These are phyloP conservation scores for Tricholoma terreum DNA, from an alignment of 768 basidiomycete species.

Conservation along the genomic window DNA sequence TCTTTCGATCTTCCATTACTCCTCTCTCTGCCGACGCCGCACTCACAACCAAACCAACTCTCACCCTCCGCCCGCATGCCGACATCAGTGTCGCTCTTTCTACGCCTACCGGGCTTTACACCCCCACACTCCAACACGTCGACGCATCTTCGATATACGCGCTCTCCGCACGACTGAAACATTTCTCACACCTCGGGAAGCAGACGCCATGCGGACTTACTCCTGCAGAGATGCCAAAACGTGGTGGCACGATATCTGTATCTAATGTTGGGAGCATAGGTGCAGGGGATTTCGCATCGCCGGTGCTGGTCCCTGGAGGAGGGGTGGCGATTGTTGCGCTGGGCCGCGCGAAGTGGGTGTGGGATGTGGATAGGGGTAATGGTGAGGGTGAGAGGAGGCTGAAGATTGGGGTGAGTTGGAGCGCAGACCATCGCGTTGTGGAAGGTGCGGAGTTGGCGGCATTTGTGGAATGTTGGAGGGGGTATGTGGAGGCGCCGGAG, in stretches of 20 bases:
- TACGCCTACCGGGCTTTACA: conserved; percentile 80
- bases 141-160: conserved; percentile 56
- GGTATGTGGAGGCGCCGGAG: conserved; percentile 72
- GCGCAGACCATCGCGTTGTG: conserved; percentile 82
- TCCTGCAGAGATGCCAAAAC: conserved; percentile 64
- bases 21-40: conserved; percentile 24
- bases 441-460: conserved; percentile 89
- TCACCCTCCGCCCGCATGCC: conserved; percentile 69
- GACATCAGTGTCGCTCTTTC: conserved; percentile 78
- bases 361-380: conserved; percentile 55
- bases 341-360: conserved; percentile 74
- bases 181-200: conserved; percentile 62
- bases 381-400: conserved; percentile 51
- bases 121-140: conserved; percentile 62
- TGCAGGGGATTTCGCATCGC: conserved; percentile 63
- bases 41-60: conserved; percentile 49
- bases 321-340: conserved; percentile 85
- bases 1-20: conserved; percentile 75
- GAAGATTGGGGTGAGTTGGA: conserved; percentile 72
- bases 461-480: conserved; percentile 84
- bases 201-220: conserved; percentile 65
- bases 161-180: conserved; percentile 58
- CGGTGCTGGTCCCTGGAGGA: conserved; percentile 77
- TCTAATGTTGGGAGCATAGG: conserved; percentile 85
- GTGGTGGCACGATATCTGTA: conserved; percentile 77